Evolutionary conservation across 805 yeast genomes (phyloP).

Genomic region (Yamadazyma insecticola): DNA sequence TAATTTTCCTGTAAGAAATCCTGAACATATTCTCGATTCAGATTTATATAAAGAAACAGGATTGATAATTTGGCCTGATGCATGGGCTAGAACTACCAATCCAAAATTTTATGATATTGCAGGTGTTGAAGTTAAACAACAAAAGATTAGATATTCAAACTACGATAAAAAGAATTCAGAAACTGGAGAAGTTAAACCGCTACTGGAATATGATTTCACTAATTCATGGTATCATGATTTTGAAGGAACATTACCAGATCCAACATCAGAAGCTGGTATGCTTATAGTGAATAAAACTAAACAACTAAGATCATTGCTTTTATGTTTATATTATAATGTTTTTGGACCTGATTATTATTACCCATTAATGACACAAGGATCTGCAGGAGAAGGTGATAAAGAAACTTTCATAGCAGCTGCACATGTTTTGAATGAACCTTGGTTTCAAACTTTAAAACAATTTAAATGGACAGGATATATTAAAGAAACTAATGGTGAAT

Average conservation of each 20-base stretch:
- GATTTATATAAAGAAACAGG: conserved; percentile 43
- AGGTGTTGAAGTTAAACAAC: conserved; percentile 25
- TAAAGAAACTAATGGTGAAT: conserved; percentile 18
- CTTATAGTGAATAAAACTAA: conserved; percentile 28
- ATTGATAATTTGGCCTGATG: conserved; percentile 63
- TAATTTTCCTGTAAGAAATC: conserved; percentile 39
- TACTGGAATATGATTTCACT: conserved; percentile 21
- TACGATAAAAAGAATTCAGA: conserved; percentile 33
- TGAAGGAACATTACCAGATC: conserved; percentile 55
- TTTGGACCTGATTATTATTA: conserved; percentile 34
- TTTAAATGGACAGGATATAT: conserved; percentile 36
- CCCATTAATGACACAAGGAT: conserved; percentile 37
- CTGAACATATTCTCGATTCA: conserved; percentile 44
- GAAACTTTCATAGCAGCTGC: conserved; percentile 56
- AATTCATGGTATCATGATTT: conserved; percentile 51
- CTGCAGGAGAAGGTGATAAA: conserved; percentile 41
- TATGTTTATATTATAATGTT: conserved; percentile 35
- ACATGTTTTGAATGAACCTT: conserved; percentile 41
- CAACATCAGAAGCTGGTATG: conserved; percentile 38
- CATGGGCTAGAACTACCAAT: conserved; percentile 64
- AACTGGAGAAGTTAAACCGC: conserved; percentile 20
- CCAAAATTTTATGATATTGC: conserved; percentile 59
- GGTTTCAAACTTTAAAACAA: conserved; percentile 48
- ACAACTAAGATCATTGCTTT: conserved; percentile 27
- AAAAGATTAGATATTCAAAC: conserved; percentile 27